Evolutionary conservation across 2,329 filamentous ascomycete species (phyloP).

Genomic region (Botrytis squamosa): DNA sequence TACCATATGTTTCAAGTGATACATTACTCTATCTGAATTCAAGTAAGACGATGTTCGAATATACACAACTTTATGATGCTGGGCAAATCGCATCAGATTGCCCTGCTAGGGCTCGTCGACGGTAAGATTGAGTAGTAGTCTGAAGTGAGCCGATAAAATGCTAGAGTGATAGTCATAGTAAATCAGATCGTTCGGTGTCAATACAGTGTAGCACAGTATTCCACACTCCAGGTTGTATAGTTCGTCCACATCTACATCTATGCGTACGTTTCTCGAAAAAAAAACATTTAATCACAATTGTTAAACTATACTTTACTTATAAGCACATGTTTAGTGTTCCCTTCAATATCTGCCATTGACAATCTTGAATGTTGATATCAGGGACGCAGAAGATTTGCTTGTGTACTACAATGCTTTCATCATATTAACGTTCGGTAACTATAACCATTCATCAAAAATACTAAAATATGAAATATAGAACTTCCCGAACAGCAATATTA

Average conservation of each 20-base stretch:
- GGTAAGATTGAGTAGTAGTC: neutral
- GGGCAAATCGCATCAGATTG: neutral
- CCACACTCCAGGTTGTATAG: neutral
- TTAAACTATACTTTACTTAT: neutral
- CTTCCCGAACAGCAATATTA: too few relatives aligned
- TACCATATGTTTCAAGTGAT: neutral
- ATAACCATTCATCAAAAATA: too few relatives aligned
- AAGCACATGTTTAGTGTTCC: neutral
- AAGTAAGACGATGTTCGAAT: neutral
- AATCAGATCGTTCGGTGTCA: neutral
- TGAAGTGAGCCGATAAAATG: neutral
- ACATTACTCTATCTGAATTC: rapidly evolving
- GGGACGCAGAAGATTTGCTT: too few relatives aligned
- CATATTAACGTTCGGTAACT: too few relatives aligned
- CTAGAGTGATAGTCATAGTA: neutral
- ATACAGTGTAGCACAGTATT: neutral
- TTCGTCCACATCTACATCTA: neutral
- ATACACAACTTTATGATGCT: rapidly evolving
- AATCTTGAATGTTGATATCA: too few relatives aligned
- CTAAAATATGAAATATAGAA: too few relatives aligned
- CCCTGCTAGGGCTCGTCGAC: too few relatives aligned
- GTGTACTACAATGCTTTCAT: too few relatives aligned
- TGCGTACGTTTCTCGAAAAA: too few relatives aligned
- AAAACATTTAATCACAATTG: neutral
- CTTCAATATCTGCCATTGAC: too few relatives aligned